Percentiles rank a stretch among this genome's conserved stretches.
Conservation (phyloP, 73 alveolate genomes). For the Tetrahymena elliotti region DNA sequence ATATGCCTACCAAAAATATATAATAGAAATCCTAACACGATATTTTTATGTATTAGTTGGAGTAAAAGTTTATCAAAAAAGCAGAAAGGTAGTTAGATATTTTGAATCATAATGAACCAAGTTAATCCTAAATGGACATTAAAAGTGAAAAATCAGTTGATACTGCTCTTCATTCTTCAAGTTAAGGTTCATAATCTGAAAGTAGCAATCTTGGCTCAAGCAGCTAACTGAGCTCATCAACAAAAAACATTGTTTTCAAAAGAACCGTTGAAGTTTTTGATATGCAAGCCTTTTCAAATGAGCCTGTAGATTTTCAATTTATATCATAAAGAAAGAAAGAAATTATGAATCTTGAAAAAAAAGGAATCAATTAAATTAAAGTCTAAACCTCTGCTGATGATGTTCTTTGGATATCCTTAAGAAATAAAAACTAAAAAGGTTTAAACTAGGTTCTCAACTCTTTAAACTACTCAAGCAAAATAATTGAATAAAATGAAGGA, state of each 20-base stretch:
- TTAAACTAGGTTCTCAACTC: background rate
- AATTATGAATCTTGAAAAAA: background rate
- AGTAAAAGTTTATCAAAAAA: background rate
- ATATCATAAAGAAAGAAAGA: background rate
- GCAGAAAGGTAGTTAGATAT: background rate
- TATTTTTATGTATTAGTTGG: background rate
- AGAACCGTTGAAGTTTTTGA: background rate
- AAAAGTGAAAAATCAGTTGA: background rate
- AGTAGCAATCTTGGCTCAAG: background rate
- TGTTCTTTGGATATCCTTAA: background rate
- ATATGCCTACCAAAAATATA: background rate
- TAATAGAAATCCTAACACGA: background rate
- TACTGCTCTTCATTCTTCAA: background rate
- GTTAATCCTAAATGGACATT: background rate
- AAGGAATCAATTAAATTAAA: background rate
- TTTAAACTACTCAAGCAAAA: background rate
- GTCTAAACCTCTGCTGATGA: background rate
- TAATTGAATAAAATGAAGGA: background rate
- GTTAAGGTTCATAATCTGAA: background rate
- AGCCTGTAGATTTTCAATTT: background rate
- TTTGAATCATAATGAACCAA: background rate
- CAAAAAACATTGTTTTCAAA: background rate
- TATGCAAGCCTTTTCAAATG: background rate
- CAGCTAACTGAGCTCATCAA: background rate
- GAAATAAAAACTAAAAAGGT: background rate